Conservation (phyloP, 257 asterid species). For the Dorcoceras hygrometricum region DNA sequence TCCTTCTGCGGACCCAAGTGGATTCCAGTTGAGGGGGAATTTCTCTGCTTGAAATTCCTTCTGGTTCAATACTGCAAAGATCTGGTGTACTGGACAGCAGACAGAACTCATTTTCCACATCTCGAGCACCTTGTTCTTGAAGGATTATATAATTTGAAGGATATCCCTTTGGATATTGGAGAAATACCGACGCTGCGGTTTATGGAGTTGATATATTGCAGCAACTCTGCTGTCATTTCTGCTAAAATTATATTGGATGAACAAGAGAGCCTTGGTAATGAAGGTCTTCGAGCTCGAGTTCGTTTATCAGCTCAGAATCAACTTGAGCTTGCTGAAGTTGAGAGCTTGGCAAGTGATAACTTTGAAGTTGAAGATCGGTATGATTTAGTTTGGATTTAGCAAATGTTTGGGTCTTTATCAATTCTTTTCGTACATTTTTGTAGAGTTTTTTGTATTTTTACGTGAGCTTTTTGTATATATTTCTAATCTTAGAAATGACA, state of each 20-base stretch:
- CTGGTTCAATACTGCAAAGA: not conserved
- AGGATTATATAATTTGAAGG: not conserved
- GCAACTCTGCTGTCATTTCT: conserved; percentile 9
- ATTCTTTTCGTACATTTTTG: no score
- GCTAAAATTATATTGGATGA: conserved; percentile 14
- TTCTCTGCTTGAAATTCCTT: not conserved
- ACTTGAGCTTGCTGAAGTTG: not conserved
- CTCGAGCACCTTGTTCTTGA: conserved; percentile 16
- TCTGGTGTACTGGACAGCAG: conserved; percentile 17
- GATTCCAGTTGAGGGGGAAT: not conserved
- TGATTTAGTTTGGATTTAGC: no score
- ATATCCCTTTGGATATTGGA: conserved; percentile 16
- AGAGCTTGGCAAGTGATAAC: not conserved
- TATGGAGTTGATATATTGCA: conserved; percentile 14
- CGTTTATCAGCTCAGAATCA: not conserved
- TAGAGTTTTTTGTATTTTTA: no score
- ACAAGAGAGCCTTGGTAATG: conserved; percentile 21
- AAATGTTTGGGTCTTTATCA: no score
- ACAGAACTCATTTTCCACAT: conserved; percentile 12
- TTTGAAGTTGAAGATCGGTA: not conserved
- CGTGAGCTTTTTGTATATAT: no score
- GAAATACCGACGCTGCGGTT: conserved; percentile 10
- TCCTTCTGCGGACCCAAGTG: conserved; percentile 7
- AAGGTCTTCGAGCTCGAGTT: conserved; percentile 1
- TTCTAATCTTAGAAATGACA: no score